phyloP scores from a whole-genome alignment of 192 early-diverging fungal genomes.

The Pilobolus umbonatus region DNA sequence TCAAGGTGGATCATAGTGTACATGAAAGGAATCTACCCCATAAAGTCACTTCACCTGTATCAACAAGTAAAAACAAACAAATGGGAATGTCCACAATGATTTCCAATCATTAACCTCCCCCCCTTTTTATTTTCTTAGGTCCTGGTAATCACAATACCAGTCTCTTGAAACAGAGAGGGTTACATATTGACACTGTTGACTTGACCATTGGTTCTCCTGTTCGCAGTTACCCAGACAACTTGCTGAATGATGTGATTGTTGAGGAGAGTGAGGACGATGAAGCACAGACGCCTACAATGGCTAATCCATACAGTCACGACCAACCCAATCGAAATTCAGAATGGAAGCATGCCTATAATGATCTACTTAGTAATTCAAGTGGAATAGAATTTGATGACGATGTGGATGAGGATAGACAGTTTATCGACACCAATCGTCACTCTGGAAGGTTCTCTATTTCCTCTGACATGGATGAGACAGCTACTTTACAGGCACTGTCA shows the following conservation, averaged over 20 bases:
- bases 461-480: constrained; percentile 6
- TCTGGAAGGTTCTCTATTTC: not conserved
- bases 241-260: not conserved
- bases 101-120: too few species aligned
- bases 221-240: too few species aligned
- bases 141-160: too few species aligned
- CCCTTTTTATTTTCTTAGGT: too few species aligned
- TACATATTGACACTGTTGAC: too few species aligned
- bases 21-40: too few species aligned
- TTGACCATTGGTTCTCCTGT: too few species aligned
- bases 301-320: not conserved
- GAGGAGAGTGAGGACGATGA: constrained; percentile 11
- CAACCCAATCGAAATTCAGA: not conserved
- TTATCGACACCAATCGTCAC: not conserved
- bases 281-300: constrained; percentile 7
- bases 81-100: too few species aligned
- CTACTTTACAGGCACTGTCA: not conserved
- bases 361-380: not conserved
- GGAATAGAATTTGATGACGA: constrained; percentile 6
- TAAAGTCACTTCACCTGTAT: too few species aligned
- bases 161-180: too few species aligned
- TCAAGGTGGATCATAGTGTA: too few species aligned
- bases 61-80: too few species aligned
- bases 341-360: constrained; percentile 6
- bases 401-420: not conserved